Conservation (phyloP, 2,329 filamentous ascomycete species). For the Plenodomus tracheiphilus region DNA sequence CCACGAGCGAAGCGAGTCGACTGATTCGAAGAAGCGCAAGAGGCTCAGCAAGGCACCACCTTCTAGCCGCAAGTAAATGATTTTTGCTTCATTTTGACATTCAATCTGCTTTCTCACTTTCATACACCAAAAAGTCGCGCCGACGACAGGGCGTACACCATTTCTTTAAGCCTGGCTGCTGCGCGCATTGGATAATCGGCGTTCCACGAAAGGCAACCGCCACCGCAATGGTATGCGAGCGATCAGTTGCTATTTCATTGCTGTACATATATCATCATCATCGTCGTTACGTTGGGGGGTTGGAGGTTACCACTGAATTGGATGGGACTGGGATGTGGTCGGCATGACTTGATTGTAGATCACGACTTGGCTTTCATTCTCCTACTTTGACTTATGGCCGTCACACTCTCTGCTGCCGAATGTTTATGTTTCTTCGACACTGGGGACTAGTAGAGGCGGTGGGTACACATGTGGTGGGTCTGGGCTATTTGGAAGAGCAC, state of each 20-base stretch:
- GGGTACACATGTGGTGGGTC: background rate
- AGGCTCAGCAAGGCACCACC: slow-evolving; percentile 42
- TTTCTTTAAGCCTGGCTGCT: background rate
- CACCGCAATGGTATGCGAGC: background rate
- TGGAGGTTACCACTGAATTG: no score
- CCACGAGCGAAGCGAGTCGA: slow-evolving; percentile 36
- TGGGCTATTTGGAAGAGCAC: background rate
- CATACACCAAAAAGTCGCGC: background rate
- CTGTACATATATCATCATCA: background rate
- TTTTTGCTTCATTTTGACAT: slow-evolving; percentile 3
- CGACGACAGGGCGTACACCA: background rate
- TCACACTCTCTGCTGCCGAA: no score
- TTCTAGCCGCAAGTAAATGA: slow-evolving; percentile 23
- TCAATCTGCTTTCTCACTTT: slow-evolving; percentile 1
- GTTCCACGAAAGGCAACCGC: background rate
- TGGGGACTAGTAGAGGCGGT: background rate
- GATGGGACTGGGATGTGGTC: background rate
- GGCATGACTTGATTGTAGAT: background rate
- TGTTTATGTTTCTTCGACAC: background rate
- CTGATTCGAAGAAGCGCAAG: slow-evolving; percentile 42
- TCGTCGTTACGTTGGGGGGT: background rate
- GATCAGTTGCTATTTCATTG: background rate
- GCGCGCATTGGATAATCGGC: background rate
- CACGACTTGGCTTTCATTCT: background rate
- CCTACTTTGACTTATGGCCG: no score